Evolutionary conservation across 805 yeast genomes (phyloP), one percentile per base, ranked within the genome.

Genomic region (Teunomyces atbi): DNA sequence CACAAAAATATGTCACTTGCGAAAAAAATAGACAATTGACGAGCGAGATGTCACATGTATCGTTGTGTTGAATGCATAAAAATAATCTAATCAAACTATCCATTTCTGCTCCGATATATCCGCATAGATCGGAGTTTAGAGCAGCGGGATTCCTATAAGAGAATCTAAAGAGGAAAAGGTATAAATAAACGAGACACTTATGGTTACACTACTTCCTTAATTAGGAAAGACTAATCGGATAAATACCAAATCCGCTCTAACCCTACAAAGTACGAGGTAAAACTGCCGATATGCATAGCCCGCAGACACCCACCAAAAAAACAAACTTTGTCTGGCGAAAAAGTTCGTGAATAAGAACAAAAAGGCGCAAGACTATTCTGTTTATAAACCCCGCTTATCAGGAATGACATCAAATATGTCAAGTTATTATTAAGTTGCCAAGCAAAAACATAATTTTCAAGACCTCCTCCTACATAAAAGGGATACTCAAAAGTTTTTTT

Each of bases 401-500:
- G 44, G 44, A 42, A 23, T 42, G 44, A 42, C 33, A 42, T 42
- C 23, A 29, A 19, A 12, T 13, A 41, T 33, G 44, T 42, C 44
- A 42, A 42, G 36, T 11, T 23, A 26, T 16, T 33, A 36, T 15
- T 19, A 21, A 21, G 11, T 12, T n/a, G 23, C 28, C 37, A 18
- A 20, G 39, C 28, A 36, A 21, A 36, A 21, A 12, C n/a, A 21
- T 36, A 10, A 6, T n/a, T 20, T 36, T 20, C 16, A 18, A 23
- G 10, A 36, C 27, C 38, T 21, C 27, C 26, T 35, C 39, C 39
- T 3, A 21, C 28, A 36, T 21, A 21, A 19, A 32, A 16, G 33
- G 33, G 33, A 30, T 30, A 13, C 13, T 12, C 16, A 13, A 30
- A 12, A 13, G 7, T 34, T 34, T 11, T 34, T 35, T 35, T 30